phyloP scores from a whole-genome alignment of 306 rosid genomes.

The Prunus kanzakura region DNA sequence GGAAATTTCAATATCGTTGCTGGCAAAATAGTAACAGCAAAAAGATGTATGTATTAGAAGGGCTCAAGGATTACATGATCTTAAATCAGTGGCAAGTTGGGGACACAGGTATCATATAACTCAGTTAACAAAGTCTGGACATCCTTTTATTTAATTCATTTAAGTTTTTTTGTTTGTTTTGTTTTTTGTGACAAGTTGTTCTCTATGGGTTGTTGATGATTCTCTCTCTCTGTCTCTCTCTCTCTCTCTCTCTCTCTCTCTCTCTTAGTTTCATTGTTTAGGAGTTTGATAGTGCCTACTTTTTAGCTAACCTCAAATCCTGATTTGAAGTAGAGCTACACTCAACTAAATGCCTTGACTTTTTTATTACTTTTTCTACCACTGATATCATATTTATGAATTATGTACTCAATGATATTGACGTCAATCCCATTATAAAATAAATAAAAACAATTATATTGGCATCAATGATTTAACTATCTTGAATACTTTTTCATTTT shows the following conservation, averaged over 20 bases:
- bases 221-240: background rate
- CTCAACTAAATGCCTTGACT: background rate
- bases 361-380: background rate
- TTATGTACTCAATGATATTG: background rate
- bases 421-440: no score
- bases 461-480: background rate
- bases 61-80: slow-evolving; percentile 25
- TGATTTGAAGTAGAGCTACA: background rate
- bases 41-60: slow-evolving; percentile 24
- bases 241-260: background rate
- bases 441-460: no score
- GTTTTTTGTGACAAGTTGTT: background rate
- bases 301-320: background rate
- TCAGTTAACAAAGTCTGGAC: background rate
- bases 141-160: no score
- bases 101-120: slow-evolving; percentile 25
- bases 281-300: background rate
- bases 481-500: background rate
- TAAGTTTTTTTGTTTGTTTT: no score
- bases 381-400: background rate
- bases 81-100: slow-evolving; percentile 24
- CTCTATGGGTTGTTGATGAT: no score
- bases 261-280: background rate
- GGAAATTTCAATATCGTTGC: slow-evolving; percentile 19
- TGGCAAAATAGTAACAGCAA: slow-evolving; percentile 20